Conservation (phyloP, 306 rosid genomes). For the Glycine soja region DNA sequence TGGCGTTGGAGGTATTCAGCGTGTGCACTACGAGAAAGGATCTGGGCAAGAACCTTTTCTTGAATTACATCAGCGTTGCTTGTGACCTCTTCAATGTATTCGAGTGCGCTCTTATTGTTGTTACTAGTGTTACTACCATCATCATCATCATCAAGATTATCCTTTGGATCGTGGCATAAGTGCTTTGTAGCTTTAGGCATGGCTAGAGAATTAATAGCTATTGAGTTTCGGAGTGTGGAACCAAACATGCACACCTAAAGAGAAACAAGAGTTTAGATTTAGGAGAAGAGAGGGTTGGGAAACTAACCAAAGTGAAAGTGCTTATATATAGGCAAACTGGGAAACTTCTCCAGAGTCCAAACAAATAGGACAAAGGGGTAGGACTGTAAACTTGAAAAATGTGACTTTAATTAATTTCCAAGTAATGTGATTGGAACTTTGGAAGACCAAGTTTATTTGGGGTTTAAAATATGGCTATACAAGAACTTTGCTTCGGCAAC, state of each 20-base stretch:
- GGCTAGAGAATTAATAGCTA: neutral
- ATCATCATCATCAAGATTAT: neutral
- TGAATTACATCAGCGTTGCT: slow-evolving; percentile 18
- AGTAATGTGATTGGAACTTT: slow-evolving; percentile 4
- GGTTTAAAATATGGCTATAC: slow-evolving; percentile 3
- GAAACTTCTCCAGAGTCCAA: slow-evolving; percentile 2
- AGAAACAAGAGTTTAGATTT: neutral
- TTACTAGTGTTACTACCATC: neutral
- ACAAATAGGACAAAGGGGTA: slow-evolving; percentile 26
- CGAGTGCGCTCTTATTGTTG: slow-evolving; percentile 1
- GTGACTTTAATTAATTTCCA: slow-evolving; percentile 19
- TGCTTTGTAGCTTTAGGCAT: slow-evolving; percentile 22
- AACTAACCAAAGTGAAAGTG: neutral
- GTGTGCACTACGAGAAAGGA: neutral
- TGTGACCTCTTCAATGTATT: slow-evolving; percentile 19
- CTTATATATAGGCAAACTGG: slow-evolving; percentile 5
- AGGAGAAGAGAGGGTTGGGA: slow-evolving; percentile 10
- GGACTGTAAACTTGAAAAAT: slow-evolving; percentile 8
- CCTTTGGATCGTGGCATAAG: neutral
- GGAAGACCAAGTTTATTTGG: neutral
- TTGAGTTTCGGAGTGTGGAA: neutral
- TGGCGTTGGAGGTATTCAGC: slow-evolving; percentile 21
- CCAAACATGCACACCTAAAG: neutral
- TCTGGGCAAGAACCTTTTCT: neutral
- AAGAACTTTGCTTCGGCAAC: slow-evolving; percentile 8